Evolutionary conservation across 306 rosid genomes (phyloP).

Genomic region (Arachis hypogaea): DNA sequence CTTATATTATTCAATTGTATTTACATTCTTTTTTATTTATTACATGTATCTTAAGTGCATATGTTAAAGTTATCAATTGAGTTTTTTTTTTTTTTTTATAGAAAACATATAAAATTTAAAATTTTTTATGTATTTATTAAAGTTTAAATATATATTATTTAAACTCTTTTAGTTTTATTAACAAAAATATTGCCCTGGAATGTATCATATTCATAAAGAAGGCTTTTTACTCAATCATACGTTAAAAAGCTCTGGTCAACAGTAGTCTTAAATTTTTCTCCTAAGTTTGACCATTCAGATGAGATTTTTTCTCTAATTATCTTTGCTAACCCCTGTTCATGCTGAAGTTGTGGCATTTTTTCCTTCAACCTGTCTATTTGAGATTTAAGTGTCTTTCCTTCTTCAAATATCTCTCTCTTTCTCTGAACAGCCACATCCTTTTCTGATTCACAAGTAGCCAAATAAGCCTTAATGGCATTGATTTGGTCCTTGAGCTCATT

Average conservation of each 20-base stretch:
- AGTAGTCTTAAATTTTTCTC: not conserved
- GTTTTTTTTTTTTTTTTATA: no score
- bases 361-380: constrained; percentile 5
- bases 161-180: no score
- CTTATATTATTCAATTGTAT: no score
- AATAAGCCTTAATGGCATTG: not conserved
- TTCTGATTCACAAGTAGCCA: not conserved
- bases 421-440: not conserved
- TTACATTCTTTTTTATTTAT: no score
- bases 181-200: no score
- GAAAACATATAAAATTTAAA: no score
- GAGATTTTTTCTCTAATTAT: not conserved
- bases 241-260: not conserved
- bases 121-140: no score
- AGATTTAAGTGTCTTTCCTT: not conserved
- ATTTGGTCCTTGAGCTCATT: constrained; percentile 10
- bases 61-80: no score
- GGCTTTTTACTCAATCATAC: no score
- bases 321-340: not conserved
- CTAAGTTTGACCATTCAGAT: not conserved
- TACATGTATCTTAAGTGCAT: no score
- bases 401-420: constrained; percentile 8
- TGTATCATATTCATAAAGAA: no score
- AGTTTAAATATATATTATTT: no score
- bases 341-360: not conserved